Conservation (phyloP, 1,284 basidiomycete genomes). For the Ganoderma lucidum region DNA sequence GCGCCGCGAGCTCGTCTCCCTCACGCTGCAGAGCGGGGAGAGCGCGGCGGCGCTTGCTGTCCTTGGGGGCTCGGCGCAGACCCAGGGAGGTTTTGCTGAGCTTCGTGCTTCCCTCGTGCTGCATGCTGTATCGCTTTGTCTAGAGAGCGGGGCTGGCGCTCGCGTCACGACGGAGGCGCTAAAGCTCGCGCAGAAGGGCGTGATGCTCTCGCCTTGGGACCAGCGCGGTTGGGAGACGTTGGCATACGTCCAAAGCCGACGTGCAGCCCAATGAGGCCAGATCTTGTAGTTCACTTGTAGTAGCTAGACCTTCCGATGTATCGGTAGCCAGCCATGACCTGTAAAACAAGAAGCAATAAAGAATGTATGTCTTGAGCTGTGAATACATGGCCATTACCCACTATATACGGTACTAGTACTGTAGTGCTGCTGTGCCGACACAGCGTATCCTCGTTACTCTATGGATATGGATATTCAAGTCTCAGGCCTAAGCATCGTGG, state of each 20-base stretch:
- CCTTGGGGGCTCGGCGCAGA: conserved; percentile 41
- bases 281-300: neutral
- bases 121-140: conserved; percentile 45
- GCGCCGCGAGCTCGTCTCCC: conserved; percentile 59
- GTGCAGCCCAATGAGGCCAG: neutral
- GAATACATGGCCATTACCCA: conserved; percentile 33
- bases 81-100: conserved; percentile 41
- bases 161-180: conserved; percentile 42
- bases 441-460: conserved; percentile 13
- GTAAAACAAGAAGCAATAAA: conserved; percentile 9
- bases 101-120: conserved; percentile 52
- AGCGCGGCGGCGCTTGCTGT: conserved; percentile 50
- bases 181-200: conserved; percentile 65
- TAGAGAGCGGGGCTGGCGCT: conserved; percentile 41
- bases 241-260: conserved; percentile 53
- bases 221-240: conserved; percentile 65
- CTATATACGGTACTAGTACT: conserved; percentile 25
- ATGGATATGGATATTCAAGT: neutral
- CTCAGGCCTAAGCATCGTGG: conserved; percentile 20
- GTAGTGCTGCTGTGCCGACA: conserved; percentile 8
- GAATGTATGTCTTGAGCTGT: conserved; percentile 31
- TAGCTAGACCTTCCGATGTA: conserved; percentile 5
- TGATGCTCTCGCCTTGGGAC: conserved; percentile 75
- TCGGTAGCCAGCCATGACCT: conserved; percentile 12
- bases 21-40: conserved; percentile 59